A percentile compares a stretch with the other conserved stretches of the same genome.
phyloP scores from a whole-genome alignment of 768 basidiomycete genomes.

The Polyporus arcularius region DNA sequence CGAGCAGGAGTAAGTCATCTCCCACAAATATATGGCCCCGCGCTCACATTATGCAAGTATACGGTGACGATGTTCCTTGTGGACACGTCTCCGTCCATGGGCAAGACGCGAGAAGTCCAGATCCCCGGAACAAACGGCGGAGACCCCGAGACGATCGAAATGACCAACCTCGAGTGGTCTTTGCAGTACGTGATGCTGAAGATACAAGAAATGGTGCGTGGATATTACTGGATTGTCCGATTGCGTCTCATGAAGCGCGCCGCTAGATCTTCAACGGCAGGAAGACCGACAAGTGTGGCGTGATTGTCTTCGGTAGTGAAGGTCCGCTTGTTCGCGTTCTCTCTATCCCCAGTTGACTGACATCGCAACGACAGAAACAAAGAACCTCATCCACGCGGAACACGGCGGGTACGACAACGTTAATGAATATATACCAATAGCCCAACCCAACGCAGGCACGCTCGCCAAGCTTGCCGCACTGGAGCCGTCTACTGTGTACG shows the following conservation, averaged over 20 bases:
- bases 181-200: constrained; percentile 89
- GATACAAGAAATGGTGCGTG: constrained; percentile 82
- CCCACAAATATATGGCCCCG: not conserved
- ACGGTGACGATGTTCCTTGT: constrained; percentile 89
- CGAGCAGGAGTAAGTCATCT: constrained; percentile 66
- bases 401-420: constrained; percentile 77
- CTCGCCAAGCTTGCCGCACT: constrained; percentile 67
- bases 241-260: not conserved
- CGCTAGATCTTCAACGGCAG: constrained; percentile 83
- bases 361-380: constrained; percentile 47
- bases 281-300: constrained; percentile 94
- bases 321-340: constrained; percentile 41
- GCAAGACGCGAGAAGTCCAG: constrained; percentile 55
- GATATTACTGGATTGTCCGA: not conserved
- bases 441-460: constrained; percentile 62
- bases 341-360: not conserved
- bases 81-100: constrained; percentile 89
- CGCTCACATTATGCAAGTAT: constrained; percentile 47
- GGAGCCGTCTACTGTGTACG: constrained; percentile 52
- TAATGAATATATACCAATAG: constrained; percentile 67
- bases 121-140: constrained; percentile 52
- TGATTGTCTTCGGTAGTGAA: constrained; percentile 85
- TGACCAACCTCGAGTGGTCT: constrained; percentile 79
- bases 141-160: constrained; percentile 52
- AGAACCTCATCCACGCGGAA: constrained; percentile 61